A percentile compares a stretch with the other conserved stretches of the same genome.
phyloP scores from a whole-genome alignment of 1,284 basidiomycete species.

The Vanrija pseudolonga region DNA sequence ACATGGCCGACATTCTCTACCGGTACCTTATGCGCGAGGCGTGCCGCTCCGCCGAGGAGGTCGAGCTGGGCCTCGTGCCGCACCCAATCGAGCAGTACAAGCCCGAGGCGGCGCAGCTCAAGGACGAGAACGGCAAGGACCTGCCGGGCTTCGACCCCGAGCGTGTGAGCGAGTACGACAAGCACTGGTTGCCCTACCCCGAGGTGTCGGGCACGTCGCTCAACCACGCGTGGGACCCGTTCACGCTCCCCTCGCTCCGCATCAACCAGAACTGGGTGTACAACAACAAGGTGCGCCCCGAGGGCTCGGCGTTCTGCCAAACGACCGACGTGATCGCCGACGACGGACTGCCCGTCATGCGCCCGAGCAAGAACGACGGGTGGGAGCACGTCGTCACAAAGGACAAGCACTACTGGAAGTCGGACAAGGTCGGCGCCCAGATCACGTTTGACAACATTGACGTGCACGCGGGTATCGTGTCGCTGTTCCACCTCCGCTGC shows the following conservation, averaged over 20 bases:
- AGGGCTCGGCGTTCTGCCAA: neutral
- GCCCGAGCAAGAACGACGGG: neutral
- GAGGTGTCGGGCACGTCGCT: neutral
- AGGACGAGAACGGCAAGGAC: too few species aligned
- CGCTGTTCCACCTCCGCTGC: slow-evolving; percentile 3
- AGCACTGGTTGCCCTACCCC: neutral
- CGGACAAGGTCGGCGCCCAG: neutral
- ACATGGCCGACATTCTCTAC: slow-evolving; percentile 3
- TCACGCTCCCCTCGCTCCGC: neutral
- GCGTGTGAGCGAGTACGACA: neutral
- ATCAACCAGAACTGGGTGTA: neutral
- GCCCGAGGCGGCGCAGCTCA: neutral
- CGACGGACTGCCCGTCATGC: neutral
- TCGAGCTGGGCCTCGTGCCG: neutral
- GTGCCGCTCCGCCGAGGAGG: neutral
- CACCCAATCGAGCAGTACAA: neutral
- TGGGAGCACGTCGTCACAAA: neutral
- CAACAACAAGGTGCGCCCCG: neutral
- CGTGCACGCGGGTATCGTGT: neutral
- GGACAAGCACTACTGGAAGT: slow-evolving; percentile 6
- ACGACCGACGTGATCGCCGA: neutral
- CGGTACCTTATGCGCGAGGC: neutral
- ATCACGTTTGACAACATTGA: slow-evolving; percentile 8
- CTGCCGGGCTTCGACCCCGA: neutral
- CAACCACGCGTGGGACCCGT: neutral